Evolutionary conservation across 2,329 filamentous ascomycete species (phyloP).

Genomic region (Zasmidium citrigriseum): DNA sequence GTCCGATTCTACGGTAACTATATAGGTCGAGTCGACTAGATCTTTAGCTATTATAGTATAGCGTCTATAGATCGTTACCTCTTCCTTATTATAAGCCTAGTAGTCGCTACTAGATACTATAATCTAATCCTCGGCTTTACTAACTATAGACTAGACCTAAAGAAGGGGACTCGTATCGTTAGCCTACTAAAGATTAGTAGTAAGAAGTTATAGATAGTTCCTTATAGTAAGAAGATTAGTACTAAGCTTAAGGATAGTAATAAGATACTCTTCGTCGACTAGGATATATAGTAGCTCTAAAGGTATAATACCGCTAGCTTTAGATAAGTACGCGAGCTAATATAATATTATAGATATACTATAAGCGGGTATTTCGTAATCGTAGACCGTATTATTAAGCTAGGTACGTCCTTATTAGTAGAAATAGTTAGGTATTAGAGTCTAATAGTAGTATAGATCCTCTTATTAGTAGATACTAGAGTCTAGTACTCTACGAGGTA

Average conservation of each 20-base stretch:
- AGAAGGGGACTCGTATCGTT: background rate
- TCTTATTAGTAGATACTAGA: no score
- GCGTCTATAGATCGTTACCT: background rate
- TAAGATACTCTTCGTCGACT: background rate
- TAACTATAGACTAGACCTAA: background rate
- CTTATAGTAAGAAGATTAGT: background rate
- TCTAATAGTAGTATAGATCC: no score
- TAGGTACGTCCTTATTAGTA: no score
- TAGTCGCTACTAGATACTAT: no score
- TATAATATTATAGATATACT: no score
- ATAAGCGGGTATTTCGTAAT: no score
- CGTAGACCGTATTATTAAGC: no score
- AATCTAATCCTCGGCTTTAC: background rate
- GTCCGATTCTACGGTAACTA: background rate
- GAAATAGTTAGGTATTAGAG: no score
- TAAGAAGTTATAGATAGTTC: background rate
- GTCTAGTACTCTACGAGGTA: no score
- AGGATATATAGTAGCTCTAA: slow-evolving; percentile 4
- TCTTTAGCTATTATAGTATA: background rate
- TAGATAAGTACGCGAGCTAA: no score
- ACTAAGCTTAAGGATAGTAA: background rate
- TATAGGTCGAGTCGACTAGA: background rate
- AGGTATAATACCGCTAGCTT: no score
- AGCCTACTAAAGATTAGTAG: background rate
- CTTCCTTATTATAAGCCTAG: background rate